phyloP scores from a whole-genome alignment of 495 filamentous ascomycete species.

The Neurospora sublineolata region DNA sequence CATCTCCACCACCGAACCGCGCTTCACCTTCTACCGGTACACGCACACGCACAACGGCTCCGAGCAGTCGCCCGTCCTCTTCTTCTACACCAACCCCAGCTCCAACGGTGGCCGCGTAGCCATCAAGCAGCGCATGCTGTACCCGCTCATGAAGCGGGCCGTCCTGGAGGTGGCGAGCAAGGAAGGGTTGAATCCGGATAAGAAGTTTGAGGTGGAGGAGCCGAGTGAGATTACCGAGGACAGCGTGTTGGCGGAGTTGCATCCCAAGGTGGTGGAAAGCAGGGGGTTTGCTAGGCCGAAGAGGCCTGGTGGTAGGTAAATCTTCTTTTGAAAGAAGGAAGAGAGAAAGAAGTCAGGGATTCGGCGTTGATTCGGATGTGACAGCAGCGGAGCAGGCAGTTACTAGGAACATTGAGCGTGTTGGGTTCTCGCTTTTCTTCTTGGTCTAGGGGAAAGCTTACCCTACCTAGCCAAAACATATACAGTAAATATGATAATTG shows the following conservation, averaged over 20 bases:
- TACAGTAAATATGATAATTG: neutral
- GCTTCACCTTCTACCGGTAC: slow-evolving; percentile 85
- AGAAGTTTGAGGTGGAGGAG: slow-evolving; percentile 52
- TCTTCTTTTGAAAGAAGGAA: too few relatives aligned
- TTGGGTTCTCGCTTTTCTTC: neutral
- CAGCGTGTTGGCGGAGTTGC: slow-evolving; percentile 61
- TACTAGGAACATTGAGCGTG: neutral
- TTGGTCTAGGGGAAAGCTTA: neutral
- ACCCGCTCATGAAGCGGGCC: slow-evolving; percentile 68
- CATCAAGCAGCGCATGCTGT: slow-evolving; percentile 92
- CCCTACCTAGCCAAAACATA: neutral
- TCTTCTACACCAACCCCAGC: slow-evolving; percentile 87
- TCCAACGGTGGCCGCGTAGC: slow-evolving; percentile 44
- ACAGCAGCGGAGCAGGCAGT: neutral
- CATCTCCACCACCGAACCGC: slow-evolving; percentile 73
- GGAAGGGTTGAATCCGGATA: slow-evolving; percentile 60
- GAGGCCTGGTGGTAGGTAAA: slow-evolving; percentile 52
- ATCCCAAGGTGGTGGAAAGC: slow-evolving; percentile 56
- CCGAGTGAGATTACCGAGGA: slow-evolving; percentile 71
- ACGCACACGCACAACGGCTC: slow-evolving; percentile 38
- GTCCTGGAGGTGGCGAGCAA: slow-evolving; percentile 56
- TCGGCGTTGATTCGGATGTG: neutral
- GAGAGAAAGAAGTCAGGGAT: too few relatives aligned
- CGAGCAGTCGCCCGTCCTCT: slow-evolving; percentile 58
- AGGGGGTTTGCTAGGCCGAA: slow-evolving; percentile 80